Percentiles rank a stretch among this genome's conserved stretches.
These are phyloP conservation scores for Athelia sp. DNA, from an alignment of 1,284 basidiomycete genomes.

Conservation along the genomic window DNA sequence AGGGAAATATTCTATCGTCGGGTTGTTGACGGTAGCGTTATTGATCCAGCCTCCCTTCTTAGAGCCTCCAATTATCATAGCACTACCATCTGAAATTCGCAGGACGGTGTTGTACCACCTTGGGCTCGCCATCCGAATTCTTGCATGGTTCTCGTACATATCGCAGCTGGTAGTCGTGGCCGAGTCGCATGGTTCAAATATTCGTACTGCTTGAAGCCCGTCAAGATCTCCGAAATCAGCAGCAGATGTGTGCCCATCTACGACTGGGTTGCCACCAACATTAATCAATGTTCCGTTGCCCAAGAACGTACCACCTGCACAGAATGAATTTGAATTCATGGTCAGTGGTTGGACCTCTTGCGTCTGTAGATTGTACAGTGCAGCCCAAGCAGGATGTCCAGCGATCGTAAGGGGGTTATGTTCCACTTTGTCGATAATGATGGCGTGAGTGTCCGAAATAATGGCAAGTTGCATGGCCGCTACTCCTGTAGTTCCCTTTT, in stretches of 20 bases:
- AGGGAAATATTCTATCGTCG: constrained; percentile 77
- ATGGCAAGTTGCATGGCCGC: constrained; percentile 77
- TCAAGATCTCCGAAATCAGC: constrained; percentile 74
- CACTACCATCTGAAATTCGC: constrained; percentile 70
- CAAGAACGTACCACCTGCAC: constrained; percentile 76
- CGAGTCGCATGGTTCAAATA: constrained; percentile 66
- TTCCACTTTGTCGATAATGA: constrained; percentile 82
- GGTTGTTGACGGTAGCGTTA: constrained; percentile 73
- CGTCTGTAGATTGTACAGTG: constrained; percentile 64
- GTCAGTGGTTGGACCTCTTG: constrained; percentile 58
- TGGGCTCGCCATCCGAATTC: constrained; percentile 64
- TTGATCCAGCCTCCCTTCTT: constrained; percentile 80
- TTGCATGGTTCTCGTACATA: constrained; percentile 61
- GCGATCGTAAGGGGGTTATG: constrained; percentile 71
- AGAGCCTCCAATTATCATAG: constrained; percentile 78
- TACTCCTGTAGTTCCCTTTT: constrained; percentile 71
- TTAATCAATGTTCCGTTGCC: constrained; percentile 72
- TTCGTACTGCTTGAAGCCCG: constrained; percentile 69
- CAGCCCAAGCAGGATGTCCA: constrained; percentile 77
- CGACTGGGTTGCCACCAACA: constrained; percentile 75
- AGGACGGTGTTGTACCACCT: constrained; percentile 76
- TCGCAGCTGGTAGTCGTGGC: constrained; percentile 43
- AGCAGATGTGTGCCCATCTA: constrained; percentile 52
- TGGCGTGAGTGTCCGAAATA: constrained; percentile 63
- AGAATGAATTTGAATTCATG: constrained; percentile 82